phyloP scores from a whole-genome alignment of 306 rosid genomes.

The Amphicarpaea edgeworthii region DNA sequence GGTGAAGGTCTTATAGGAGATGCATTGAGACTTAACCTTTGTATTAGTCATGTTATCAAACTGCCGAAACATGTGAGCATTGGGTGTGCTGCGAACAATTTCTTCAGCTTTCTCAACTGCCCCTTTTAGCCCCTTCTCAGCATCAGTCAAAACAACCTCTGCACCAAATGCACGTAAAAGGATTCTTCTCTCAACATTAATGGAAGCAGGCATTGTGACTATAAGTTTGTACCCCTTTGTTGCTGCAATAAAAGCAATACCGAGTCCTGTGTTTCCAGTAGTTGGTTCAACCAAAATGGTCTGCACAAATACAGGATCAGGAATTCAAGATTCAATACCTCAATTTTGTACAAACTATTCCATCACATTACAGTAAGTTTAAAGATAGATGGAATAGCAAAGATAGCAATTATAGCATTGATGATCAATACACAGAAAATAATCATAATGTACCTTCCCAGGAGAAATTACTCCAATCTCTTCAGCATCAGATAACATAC shows the following conservation, averaged over 20 bases:
- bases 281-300: slow-evolving; percentile 94
- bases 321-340: slow-evolving; percentile 30
- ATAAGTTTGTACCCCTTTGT: slow-evolving; percentile 84
- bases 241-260: slow-evolving; percentile 91
- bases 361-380: slow-evolving; percentile 22
- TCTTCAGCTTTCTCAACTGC: slow-evolving; percentile 94
- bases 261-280: slow-evolving; percentile 95
- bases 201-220: slow-evolving; percentile 91
- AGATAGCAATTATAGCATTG: background rate
- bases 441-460: slow-evolving; percentile 64
- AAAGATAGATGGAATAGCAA: slow-evolving; percentile 6
- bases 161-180: slow-evolving; percentile 97
- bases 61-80: slow-evolving; percentile 92
- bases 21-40: slow-evolving; percentile 63
- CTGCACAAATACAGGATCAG: slow-evolving; percentile 56
- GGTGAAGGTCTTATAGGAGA: slow-evolving; percentile 37
- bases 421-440: slow-evolving; percentile 12
- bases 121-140: slow-evolving; percentile 89
- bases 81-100: slow-evolving; percentile 67
- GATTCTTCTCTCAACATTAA: slow-evolving; percentile 85
- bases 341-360: slow-evolving; percentile 26
- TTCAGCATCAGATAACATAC: slow-evolving; percentile 90
- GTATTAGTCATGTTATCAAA: slow-evolving; percentile 81
- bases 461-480: slow-evolving; percentile 79
- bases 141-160: slow-evolving; percentile 81